Percentiles rank a stretch among this genome's conserved stretches.
Conservation (phyloP, 805 yeast genomes). For the Ogataea paradorogensis region DNA sequence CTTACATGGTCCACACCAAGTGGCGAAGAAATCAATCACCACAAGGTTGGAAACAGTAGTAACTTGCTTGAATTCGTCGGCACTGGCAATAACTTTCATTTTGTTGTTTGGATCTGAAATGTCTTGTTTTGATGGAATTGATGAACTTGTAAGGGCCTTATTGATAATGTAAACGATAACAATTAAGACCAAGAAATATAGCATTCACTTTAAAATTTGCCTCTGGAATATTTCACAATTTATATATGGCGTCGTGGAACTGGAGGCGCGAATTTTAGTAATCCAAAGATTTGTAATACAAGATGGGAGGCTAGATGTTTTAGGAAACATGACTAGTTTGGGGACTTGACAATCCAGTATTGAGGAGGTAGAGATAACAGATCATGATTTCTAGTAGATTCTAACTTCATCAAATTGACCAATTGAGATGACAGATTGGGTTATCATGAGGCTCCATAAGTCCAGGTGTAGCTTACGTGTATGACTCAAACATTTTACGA, state of each 20-base stretch:
- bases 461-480: constrained; percentile 2
- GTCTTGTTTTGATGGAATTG: constrained; percentile 2
- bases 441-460: no score
- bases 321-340: background rate
- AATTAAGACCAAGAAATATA: constrained; percentile 27
- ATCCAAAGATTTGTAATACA: constrained; percentile 8
- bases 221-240: background rate
- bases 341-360: no score
- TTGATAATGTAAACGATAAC: constrained; percentile 26
- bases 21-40: constrained; percentile 93
- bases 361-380: no score
- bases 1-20: constrained; percentile 99
- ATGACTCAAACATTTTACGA: constrained; percentile 3
- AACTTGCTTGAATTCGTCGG: constrained; percentile 63
- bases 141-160: constrained; percentile 22
- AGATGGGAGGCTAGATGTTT: background rate
- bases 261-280: constrained; percentile 8
- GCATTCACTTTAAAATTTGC: constrained; percentile 19
- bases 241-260: background rate
- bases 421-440: no score
- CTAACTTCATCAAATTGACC: no score
- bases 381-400: background rate
- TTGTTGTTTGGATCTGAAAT: constrained; percentile 13
- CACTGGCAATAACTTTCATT: constrained; percentile 49
- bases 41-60: constrained; percentile 63